Evolutionary conservation across 2,329 filamentous ascomycete genomes (phyloP), one percentile per base, ranked within the genome.

Genomic region (Rhynchosporium agropyri): DNA sequence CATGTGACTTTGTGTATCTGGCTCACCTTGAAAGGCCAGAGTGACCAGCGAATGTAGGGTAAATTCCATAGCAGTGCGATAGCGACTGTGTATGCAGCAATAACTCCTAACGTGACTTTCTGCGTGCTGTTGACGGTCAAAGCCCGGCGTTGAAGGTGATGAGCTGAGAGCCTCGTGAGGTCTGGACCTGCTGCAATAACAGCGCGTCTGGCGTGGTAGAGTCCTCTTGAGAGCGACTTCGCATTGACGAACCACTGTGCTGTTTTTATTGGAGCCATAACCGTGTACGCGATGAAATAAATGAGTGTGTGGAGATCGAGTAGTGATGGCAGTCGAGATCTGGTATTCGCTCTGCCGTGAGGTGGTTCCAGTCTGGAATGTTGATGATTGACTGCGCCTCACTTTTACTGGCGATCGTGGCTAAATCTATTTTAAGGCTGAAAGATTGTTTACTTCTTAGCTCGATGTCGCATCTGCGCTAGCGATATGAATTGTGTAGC

Each of bases 61-160:
- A 92, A 75, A 76, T 92, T 92, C 90, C 90, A 93, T 3, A 93
- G 79, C 48, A 93, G 79, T 4, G 89, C 89, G 67, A 93, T 93
- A 53, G 82, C 81, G 20, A 91, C 89, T 2, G 89, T 82, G 75
- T 92, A 92, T 42, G 81, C 87, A 8, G 77, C 88, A 69, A 92
- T 90, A 46, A 91, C 79, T 8, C 88, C 89, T 31, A 92, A 78
- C 0, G 89, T 92, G 9, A 91, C 82, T 59, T 81, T 81, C 71
- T 92, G 89, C 2, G 89, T 89, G 71, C 86, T 83, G 67, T 85
- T 89, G 4, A 73, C 71, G 0, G 49, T 66, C 28, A 72, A 56
- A 28, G 65, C 51, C 3, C 71, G 64, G 6, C 67, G 65, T 26
- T 63, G 33, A 13, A 70, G 59, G 54, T 67, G 58, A 13, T 65